Conservation (phyloP, 305 asterid species). For the Fraxinus baroniana region DNA sequence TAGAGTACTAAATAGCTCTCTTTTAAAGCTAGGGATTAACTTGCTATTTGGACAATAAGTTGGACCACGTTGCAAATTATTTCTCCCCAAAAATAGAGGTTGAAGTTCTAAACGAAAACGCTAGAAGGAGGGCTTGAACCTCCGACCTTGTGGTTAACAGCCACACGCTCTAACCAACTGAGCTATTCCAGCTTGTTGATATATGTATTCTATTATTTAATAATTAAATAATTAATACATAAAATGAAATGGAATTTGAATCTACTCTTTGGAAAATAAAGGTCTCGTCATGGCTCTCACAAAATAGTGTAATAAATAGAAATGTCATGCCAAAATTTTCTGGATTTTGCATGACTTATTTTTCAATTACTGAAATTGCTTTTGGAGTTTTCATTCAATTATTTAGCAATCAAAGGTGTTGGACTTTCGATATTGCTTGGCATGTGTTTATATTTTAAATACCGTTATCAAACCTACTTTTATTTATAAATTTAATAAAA, state of each 20-base stretch:
- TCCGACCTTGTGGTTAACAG: constrained; percentile 93
- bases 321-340: neutral
- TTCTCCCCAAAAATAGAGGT: neutral
- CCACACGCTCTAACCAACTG: constrained; percentile 95
- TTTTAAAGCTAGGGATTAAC: neutral
- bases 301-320: neutral
- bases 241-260: neutral
- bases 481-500: neutral
- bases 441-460: neutral
- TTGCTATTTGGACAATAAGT: neutral
- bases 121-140: constrained; percentile 77
- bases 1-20: neutral
- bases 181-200: constrained; percentile 61
- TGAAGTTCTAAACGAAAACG: constrained; percentile 11
- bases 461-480: neutral
- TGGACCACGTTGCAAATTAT: neutral
- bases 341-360: neutral
- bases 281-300: neutral
- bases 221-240: too few relatives aligned
- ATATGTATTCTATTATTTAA: too few relatives aligned
- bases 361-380: neutral
- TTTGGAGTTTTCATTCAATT: neutral
- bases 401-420: neutral
- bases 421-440: neutral
- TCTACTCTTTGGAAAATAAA: too few relatives aligned